Percentiles rank a stretch among this genome's conserved stretches.
Evolutionary conservation across 345 rosid species (phyloP).

Genomic region (Ailanthus altissimus): DNA sequence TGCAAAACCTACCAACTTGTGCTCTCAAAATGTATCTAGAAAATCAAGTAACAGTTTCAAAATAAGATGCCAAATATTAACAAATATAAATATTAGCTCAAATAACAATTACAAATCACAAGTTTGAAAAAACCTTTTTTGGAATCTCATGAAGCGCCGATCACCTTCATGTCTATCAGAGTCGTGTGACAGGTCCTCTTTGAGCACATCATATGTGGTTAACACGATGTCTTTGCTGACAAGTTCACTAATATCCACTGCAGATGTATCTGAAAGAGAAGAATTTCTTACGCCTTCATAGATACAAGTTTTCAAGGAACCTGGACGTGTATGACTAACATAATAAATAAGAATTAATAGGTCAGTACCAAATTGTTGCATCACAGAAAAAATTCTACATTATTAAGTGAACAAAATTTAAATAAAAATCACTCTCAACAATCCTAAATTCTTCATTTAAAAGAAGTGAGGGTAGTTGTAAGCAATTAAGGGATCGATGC

Average conservation of each 20-base stretch:
- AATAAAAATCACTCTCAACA: neutral
- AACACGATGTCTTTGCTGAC: slow-evolving; percentile 73
- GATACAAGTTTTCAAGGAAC: slow-evolving; percentile 66
- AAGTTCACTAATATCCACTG: slow-evolving; percentile 61
- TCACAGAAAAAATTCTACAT: slow-evolving; percentile 18
- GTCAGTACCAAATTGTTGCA: slow-evolving; percentile 23
- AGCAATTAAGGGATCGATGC: neutral
- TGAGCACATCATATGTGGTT: slow-evolving; percentile 95
- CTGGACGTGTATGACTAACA: slow-evolving; percentile 80
- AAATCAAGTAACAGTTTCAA: neutral
- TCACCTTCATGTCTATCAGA: slow-evolving; percentile 93
- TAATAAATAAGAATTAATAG: slow-evolving; percentile 30
- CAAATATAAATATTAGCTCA: neutral
- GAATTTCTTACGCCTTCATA: slow-evolving; percentile 82
- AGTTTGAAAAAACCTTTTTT: slow-evolving; percentile 68
- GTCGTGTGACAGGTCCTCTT: slow-evolving; percentile 93
- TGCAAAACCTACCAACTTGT: neutral
- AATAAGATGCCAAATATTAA: neutral
- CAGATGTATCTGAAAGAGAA: slow-evolving; percentile 58
- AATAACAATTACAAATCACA: slow-evolving; percentile 20
- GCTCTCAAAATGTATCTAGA: neutral
- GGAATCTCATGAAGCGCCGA: slow-evolving; percentile 82
- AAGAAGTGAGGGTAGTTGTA: neutral
- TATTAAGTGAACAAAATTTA: slow-evolving; percentile 3
- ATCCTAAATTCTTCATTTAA: neutral